Base-by-base conservation (phyloP, 2,329 filamentous ascomycete genomes). In the Ilyonectria destructans region DNA sequence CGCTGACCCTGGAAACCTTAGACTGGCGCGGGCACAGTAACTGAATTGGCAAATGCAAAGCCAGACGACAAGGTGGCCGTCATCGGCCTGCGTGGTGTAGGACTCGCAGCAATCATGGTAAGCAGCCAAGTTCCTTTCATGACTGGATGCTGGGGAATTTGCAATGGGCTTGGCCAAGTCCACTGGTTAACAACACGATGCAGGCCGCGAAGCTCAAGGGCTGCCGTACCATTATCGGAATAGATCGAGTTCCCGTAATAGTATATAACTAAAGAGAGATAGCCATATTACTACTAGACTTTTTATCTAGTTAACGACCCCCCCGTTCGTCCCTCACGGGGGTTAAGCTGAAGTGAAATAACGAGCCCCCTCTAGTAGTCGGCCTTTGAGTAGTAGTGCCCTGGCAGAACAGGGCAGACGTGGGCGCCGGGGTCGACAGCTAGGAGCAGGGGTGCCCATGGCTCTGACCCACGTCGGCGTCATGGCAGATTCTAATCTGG, bases 171-270 rank as follows among this genome's bases (percentile, higher is more conserved):
- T 40, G 12, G 37, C 6, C 37, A 40, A 37, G 37, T 15, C 37
- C 37, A 40, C 6, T 40, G 12, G 12, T 13, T 40, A 15, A 40
- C 17, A 40, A 45, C 17, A 45, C 17, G 43, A 21, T 17, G 9
- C 31, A 66, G 63, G 58, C 58, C 2, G 63, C 63, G 19, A 67
- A 67, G 37, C 45, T 62, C 3, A 40, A 33, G 31, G 52, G 58
- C 19, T 67, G 64, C 33, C 51, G 35, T 19, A 62, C 43, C 46
- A 67, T 67, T 17, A 62, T 67, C 7, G 64, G 64, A 5, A 58
- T 67, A 31, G 64, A 67, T 26, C 51, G 58, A 19, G 58, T 67
- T 8, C 43, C 51, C 15, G n/a, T n/a, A n/a, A n/a, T n/a, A n/a
- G n/a, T n/a, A n/a, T n/a, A n/a, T n/a, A n/a, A n/a, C n/a, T n/a